These are phyloP conservation scores for Debaryomycetaceae sp. DNA, from an alignment of 1,139 yeast genomes.

Conservation along the genomic window DNA sequence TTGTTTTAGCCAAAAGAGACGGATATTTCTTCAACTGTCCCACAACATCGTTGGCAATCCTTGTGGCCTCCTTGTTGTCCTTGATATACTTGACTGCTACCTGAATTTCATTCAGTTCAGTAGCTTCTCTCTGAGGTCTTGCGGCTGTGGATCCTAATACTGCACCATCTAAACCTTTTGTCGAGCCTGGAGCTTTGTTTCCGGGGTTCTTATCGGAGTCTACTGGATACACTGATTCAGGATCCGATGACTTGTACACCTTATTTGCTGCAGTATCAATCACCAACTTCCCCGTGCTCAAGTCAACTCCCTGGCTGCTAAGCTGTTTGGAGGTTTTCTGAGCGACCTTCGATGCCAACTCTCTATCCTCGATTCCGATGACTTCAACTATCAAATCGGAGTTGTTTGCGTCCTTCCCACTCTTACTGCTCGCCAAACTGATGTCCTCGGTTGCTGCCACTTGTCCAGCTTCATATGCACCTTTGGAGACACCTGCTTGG, in stretches of 20 bases:
- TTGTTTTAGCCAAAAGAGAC: conserved; percentile 19
- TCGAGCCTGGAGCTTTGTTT: background rate
- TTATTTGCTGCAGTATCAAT: conserved; percentile 34
- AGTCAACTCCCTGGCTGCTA: conserved; percentile 32
- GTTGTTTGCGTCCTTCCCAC: background rate
- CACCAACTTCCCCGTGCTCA: conserved; percentile 33
- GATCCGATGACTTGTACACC: conserved; percentile 18
- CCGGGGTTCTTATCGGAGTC: background rate
- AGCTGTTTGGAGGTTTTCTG: conserved; percentile 34
- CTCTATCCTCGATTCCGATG: conserved; percentile 33
- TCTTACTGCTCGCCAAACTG: background rate
- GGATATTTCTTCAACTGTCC: conserved; percentile 23
- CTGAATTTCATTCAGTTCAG: conserved; percentile 11
- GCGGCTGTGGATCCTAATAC: background rate
- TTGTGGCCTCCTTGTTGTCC: conserved; percentile 24
- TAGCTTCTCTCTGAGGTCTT: background rate
- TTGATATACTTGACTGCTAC: conserved; percentile 31
- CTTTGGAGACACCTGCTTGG: conserved; percentile 11
- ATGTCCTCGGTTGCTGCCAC: conserved; percentile 7
- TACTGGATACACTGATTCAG: conserved; percentile 9
- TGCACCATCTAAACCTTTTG: no score
- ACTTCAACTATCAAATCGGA: conserved; percentile 30
- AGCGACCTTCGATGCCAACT: conserved; percentile 32
- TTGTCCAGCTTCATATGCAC: conserved; percentile 15
- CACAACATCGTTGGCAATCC: conserved; percentile 29